phyloP scores from a whole-genome alignment of 805 yeast species.

The Metschnikowia borealis region DNA sequence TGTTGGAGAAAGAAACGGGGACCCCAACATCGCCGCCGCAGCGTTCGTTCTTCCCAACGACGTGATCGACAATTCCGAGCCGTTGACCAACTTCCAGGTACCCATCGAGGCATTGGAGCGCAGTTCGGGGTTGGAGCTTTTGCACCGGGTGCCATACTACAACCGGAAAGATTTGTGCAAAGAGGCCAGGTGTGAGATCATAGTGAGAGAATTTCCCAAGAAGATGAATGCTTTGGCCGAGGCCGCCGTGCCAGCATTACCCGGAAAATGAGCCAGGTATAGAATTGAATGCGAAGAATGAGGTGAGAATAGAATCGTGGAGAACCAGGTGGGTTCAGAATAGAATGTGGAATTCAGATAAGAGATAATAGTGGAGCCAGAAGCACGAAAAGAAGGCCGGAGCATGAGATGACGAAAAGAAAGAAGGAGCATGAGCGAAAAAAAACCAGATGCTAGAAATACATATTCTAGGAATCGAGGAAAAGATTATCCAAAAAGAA shows the following conservation, averaged over 20 bases:
- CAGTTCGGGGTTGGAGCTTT: conserved; percentile 77
- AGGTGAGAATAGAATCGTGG: too few species aligned
- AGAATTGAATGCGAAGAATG: too few species aligned
- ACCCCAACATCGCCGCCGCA: conserved; percentile 62
- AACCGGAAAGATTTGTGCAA: conserved; percentile 65
- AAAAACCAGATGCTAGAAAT: too few species aligned
- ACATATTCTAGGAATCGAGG: too few species aligned
- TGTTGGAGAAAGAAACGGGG: conserved; percentile 64
- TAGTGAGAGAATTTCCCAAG: conserved; percentile 74
- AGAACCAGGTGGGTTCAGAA: too few species aligned
- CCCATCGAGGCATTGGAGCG: conserved; percentile 88
- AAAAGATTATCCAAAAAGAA: too few species aligned
- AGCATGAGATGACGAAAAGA: too few species aligned
- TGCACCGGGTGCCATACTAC: conserved; percentile 60
- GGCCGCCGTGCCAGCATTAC: not conserved
- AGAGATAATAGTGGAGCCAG: too few species aligned
- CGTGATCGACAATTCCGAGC: conserved; percentile 64
- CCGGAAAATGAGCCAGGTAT: not conserved
- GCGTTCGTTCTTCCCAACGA: conserved; percentile 94
- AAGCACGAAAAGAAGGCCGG: too few species aligned
- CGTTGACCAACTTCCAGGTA: conserved; percentile 73
- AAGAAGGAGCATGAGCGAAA: too few species aligned
- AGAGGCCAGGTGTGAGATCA: conserved; percentile 74
- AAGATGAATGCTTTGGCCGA: conserved; percentile 23
- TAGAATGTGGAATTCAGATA: too few species aligned